Evolutionary conservation across 306 rosid species (phyloP).

Genomic region (Rosa multiflora): DNA sequence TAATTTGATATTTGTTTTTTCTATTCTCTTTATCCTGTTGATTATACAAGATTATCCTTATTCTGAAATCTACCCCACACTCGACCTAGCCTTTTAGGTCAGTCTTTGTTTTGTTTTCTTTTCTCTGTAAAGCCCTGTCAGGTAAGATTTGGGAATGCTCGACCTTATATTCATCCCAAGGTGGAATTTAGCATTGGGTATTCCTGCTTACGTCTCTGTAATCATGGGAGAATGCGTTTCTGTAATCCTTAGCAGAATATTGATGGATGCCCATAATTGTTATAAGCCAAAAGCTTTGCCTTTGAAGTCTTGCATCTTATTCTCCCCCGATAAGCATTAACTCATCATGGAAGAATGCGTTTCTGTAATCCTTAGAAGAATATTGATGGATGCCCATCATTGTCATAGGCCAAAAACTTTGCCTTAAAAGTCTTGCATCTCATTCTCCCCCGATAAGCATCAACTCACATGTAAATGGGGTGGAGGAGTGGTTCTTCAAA

Average conservation of each 20-base stretch:
- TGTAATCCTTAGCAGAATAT: slow-evolving; percentile 39
- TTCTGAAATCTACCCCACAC: background rate
- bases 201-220: slow-evolving; percentile 63
- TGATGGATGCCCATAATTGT: slow-evolving; percentile 84
- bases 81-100: no score
- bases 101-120: background rate
- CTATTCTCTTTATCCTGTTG: background rate
- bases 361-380: slow-evolving; percentile 30
- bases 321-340: no score
- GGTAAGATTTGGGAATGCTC: slow-evolving; percentile 43
- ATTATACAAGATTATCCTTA: background rate
- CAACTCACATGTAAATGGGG: slow-evolving; percentile 48
- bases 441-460: no score
- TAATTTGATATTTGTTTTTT: background rate
- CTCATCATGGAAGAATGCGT: slow-evolving; percentile 10
- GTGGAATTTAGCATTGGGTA: slow-evolving; percentile 57
- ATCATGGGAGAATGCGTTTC: slow-evolving; percentile 49
- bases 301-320: slow-evolving; percentile 16
- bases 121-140: background rate
- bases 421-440: slow-evolving; percentile 28
- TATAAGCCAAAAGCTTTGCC: slow-evolving; percentile 60
- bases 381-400: slow-evolving; percentile 78
- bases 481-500: slow-evolving; percentile 60
- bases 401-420: slow-evolving; percentile 61
- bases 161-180: slow-evolving; percentile 62